Conservation (phyloP, 2,329 filamentous ascomycete species). For the Colletotrichum sp. region DNA sequence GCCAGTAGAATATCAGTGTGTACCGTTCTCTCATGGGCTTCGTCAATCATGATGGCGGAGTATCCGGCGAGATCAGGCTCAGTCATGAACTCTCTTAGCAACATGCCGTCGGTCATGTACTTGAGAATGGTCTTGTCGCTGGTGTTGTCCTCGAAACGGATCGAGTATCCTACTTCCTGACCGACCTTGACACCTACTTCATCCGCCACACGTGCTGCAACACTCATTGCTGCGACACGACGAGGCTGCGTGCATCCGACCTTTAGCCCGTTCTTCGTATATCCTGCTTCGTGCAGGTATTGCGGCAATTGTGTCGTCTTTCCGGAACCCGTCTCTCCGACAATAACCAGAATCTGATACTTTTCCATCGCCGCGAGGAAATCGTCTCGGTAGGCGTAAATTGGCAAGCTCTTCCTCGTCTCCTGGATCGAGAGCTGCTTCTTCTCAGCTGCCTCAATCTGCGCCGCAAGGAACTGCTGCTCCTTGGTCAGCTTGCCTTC, state of each 20-base stretch:
- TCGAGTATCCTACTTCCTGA: constrained; percentile 91
- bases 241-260: constrained; percentile 94
- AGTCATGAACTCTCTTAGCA: constrained; percentile 87
- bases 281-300: constrained; percentile 90
- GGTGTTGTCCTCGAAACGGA: constrained; percentile 92
- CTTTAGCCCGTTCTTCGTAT: constrained; percentile 82
- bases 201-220: constrained; percentile 93
- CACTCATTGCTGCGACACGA: constrained; percentile 95
- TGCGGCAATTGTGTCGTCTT: constrained; percentile 97
- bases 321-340: constrained; percentile 92
- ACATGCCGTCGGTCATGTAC: constrained; percentile 98
- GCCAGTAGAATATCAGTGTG: constrained; percentile 90
- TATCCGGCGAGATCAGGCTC: constrained; percentile 85
- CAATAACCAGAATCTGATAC: constrained; percentile 88
- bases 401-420: constrained; percentile 86
- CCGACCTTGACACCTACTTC: constrained; percentile 91
- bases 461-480: constrained; percentile 77
- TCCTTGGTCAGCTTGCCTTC: constrained; percentile 79
- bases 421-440: constrained; percentile 90
- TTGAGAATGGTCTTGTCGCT: constrained; percentile 91
- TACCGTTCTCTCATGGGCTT: constrained; percentile 93
- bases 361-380: constrained; percentile 86
- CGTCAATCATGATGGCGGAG: constrained; percentile 92
- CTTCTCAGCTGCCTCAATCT: constrained; percentile 87
- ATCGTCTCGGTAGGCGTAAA: constrained; percentile 85